These are phyloP conservation scores for Fraxinus latifolia DNA, from an alignment of 305 asterid species.

Conservation along the genomic window DNA sequence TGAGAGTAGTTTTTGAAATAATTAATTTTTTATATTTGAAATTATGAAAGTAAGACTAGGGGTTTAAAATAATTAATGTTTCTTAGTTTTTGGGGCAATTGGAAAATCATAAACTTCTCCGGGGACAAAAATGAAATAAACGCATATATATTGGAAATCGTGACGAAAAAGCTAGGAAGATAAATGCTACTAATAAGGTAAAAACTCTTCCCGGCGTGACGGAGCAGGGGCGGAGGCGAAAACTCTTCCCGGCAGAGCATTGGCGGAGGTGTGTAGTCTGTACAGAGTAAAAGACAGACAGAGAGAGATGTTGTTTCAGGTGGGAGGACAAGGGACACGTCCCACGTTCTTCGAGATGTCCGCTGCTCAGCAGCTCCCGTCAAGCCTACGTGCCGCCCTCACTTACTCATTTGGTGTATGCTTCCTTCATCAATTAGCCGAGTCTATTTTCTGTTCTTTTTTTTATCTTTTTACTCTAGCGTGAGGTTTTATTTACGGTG, in stretches of 20 bases:
- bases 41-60: neutral
- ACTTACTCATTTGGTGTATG: constrained; percentile 89
- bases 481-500: neutral
- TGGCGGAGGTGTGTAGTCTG: neutral
- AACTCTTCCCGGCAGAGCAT: neutral
- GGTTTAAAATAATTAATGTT: neutral
- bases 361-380: constrained; percentile 97
- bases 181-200: neutral
- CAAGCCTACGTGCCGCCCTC: constrained; percentile 92
- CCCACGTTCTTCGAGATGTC: constrained; percentile 99
- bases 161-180: constrained; percentile 18
- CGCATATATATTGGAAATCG: constrained; percentile 2
- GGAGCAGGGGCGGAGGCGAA: neutral
- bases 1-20: neutral
- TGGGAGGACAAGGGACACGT: constrained; percentile 96
- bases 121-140: neutral
- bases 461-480: neutral
- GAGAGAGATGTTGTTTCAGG: constrained; percentile 87
- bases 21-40: neutral
- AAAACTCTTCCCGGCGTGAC: neutral
- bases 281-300: neutral
- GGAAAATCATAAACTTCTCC: neutral
- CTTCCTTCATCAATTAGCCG: neutral
- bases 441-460: neutral
- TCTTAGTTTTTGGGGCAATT: neutral